phyloP scores from a whole-genome alignment of 2,329 filamentous ascomycete genomes.

The Aspergillus jensenii region DNA sequence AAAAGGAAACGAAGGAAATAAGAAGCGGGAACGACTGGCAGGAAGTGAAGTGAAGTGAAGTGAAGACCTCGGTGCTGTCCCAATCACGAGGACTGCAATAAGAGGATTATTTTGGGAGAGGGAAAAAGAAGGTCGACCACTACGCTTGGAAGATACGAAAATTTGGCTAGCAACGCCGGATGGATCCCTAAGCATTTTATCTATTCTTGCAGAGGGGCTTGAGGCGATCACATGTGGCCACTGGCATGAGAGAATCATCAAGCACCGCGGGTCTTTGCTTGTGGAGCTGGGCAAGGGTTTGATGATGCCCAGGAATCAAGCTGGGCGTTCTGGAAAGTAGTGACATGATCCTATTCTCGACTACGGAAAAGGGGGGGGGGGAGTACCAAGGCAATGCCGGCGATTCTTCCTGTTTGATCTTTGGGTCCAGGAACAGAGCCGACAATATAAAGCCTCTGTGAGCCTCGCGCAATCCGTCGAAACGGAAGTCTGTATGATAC shows the following conservation, averaged over 20 bases:
- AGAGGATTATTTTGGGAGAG: neutral
- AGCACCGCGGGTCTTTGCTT: slow-evolving; percentile 8
- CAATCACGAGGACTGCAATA: neutral
- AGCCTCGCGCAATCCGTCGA: neutral
- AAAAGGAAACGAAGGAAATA: neutral
- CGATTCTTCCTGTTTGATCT: neutral
- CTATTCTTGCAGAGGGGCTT: slow-evolving; percentile 4
- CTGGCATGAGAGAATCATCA: slow-evolving; percentile 1
- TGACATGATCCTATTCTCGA: neutral
- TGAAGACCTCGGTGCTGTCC: neutral
- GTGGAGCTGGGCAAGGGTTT: slow-evolving; percentile 3
- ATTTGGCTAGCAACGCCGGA: neutral
- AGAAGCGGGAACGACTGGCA: neutral
- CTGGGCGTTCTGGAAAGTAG: neutral
- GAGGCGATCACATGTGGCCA: slow-evolving; percentile 10
- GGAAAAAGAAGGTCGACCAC: neutral
- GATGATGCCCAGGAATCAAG: neutral
- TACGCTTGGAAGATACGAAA: neutral
- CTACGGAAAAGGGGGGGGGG: neutral
- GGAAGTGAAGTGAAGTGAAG: neutral
- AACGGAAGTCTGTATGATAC: neutral
- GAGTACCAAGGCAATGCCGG: neutral
- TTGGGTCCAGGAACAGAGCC: neutral
- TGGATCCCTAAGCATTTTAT: slow-evolving; percentile 10
- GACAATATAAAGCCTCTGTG: slow-evolving; percentile 11